Evolutionary conservation across 495 filamentous ascomycete species (phyloP).

Genomic region (Penicillium antarcticum): DNA sequence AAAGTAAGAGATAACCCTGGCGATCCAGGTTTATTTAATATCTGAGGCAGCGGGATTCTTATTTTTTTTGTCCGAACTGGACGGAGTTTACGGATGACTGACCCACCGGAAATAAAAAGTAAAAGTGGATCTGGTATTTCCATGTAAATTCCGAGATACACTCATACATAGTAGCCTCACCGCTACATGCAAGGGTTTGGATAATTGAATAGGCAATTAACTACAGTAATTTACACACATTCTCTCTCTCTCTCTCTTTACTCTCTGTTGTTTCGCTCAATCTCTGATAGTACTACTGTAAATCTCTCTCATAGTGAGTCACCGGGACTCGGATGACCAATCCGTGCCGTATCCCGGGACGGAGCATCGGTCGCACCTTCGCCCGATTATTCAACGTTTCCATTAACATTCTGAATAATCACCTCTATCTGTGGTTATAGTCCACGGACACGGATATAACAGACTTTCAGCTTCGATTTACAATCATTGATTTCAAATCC

Average conservation of each 20-base stretch:
- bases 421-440: too few species aligned
- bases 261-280: too few species aligned
- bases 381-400: not conserved
- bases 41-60: not conserved
- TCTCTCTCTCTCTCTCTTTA: too few species aligned
- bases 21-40: slow-evolving; percentile 1
- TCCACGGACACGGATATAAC: too few species aligned
- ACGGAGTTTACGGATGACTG: slow-evolving; percentile 3
- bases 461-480: not conserved
- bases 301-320: not conserved
- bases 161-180: too few species aligned
- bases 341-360: slow-evolving; percentile 1
- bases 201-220: too few species aligned
- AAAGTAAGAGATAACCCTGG: not conserved
- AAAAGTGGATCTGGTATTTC: not conserved
- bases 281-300: not conserved
- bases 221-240: too few species aligned
- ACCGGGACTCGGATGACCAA: slow-evolving; percentile 7
- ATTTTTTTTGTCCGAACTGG: not conserved
- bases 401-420: not conserved
- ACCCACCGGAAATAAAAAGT: slow-evolving; percentile 7
- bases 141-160: too few species aligned
- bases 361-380: not conserved
- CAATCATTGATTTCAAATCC: not conserved
- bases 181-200: too few species aligned